A percentile compares a stretch with the other conserved stretches of the same genome.
phyloP scores from a whole-genome alignment of 2,329 filamentous ascomycete species.

The Pleurostoma richardsiae region DNA sequence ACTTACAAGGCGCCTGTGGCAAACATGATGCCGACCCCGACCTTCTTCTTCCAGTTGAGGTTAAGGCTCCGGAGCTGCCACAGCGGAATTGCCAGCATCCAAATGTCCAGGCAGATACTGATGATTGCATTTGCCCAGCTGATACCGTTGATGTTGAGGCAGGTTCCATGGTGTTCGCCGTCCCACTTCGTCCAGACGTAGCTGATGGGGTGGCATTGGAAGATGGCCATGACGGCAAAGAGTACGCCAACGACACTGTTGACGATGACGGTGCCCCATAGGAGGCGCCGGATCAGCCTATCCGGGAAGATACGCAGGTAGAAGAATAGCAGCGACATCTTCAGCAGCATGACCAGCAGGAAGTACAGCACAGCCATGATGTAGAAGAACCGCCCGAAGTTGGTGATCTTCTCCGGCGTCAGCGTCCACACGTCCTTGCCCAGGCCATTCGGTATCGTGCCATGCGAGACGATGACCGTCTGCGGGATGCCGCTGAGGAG shows the following conservation, averaged over 20 bases:
- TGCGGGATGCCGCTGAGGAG: conserved; percentile 19
- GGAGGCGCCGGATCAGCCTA: background rate
- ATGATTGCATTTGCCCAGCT: background rate
- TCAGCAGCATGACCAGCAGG: background rate
- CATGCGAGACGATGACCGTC: conserved; percentile 21
- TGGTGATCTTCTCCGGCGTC: conserved; percentile 9
- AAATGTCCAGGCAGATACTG: conserved; percentile 1
- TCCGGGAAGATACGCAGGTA: conserved; percentile 4
- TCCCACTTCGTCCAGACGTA: conserved; percentile 14
- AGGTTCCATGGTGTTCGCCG: conserved; percentile 8
- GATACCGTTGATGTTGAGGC: background rate
- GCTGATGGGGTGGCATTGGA: conserved; percentile 12
- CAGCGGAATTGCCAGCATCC: conserved; percentile 5
- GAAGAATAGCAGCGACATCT: conserved; percentile 2
- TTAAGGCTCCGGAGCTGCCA: conserved; percentile 1
- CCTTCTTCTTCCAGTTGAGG: background rate
- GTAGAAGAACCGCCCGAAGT: conserved; percentile 7
- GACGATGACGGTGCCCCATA: conserved; percentile 7
- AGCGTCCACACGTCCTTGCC: conserved; percentile 14
- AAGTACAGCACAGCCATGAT: conserved; percentile 19
- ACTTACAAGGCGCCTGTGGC: conserved; percentile 3
- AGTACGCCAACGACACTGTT: conserved; percentile 11
- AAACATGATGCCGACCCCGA: conserved; percentile 1
- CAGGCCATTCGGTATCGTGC: conserved; percentile 29
- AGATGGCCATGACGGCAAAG: conserved; percentile 11